These are phyloP conservation scores for Eutrema heterophyllum DNA, from an alignment of 345 rosid species.

Conservation along the genomic window DNA sequence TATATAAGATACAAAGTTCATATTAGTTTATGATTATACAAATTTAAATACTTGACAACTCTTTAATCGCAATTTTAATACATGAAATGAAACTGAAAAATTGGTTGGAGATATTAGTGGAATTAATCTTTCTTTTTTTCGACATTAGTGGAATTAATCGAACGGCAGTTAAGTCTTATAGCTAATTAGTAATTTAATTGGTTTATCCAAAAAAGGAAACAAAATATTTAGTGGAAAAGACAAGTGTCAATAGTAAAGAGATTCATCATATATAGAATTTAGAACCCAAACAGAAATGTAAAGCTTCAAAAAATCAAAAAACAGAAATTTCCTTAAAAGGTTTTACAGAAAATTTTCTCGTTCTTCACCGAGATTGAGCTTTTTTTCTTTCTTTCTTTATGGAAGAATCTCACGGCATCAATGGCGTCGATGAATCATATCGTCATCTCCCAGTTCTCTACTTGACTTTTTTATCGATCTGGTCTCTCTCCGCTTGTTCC, in stretches of 20 bases:
- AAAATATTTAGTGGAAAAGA: conserved; percentile 3
- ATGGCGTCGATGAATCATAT: conserved; percentile 60
- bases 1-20: neutral
- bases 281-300: conserved; percentile 16
- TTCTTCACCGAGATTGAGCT: conserved; percentile 5
- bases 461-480: conserved; percentile 58
- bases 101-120: conserved; percentile 20
- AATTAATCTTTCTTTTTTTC: neutral
- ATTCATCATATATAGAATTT: conserved; percentile 1
- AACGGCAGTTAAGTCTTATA: conserved; percentile 8
- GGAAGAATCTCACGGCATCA: conserved; percentile 35
- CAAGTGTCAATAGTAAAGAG: conserved; percentile 20
- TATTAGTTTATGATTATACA: neutral
- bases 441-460: conserved; percentile 73
- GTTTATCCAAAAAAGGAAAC: conserved; percentile 10
- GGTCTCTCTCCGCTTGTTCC: conserved; percentile 76
- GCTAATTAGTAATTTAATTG: neutral
- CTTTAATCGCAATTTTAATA: neutral
- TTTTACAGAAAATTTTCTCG: neutral
- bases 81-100: neutral
- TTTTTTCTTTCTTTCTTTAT: conserved; percentile 7
- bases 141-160: conserved; percentile 1
- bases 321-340: neutral
- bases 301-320: neutral
- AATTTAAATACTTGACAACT: neutral